A percentile compares a stretch with the other conserved stretches of the same genome.
Evolutionary conservation across 371 early-diverging fungal species (phyloP).

Genomic region (Rhizopus delemar): DNA sequence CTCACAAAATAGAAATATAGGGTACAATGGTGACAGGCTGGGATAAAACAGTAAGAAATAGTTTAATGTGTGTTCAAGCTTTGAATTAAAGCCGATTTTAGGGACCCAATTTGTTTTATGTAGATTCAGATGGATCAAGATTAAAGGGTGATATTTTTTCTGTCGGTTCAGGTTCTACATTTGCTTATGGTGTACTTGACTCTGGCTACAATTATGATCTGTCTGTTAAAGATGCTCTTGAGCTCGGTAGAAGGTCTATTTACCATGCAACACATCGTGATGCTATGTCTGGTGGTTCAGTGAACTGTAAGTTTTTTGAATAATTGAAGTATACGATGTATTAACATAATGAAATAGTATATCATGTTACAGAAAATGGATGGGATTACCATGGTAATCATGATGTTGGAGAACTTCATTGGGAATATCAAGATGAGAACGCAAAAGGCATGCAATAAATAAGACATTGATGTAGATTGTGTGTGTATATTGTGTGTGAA

Average conservation of each 20-base stretch:
- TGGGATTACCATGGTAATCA: constrained; percentile 88
- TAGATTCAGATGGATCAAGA: constrained; percentile 97
- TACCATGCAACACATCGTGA: constrained; percentile 99
- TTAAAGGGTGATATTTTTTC: constrained; percentile 94
- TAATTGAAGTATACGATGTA: neutral
- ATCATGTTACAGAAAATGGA: constrained; percentile 90
- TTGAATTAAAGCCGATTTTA: constrained; percentile 20
- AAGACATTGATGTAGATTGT: too few relatives aligned
- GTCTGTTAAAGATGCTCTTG: constrained; percentile 91
- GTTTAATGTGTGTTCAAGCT: neutral
- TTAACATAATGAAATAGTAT: constrained; percentile 58
- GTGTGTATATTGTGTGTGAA: too few relatives aligned
- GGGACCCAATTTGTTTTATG: constrained; percentile 97
- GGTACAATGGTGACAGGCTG: constrained; percentile 99
- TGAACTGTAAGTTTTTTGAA: constrained; percentile 68
- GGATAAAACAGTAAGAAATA: constrained; percentile 81
- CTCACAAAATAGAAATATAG: constrained; percentile 27
- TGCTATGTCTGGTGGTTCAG: constrained; percentile 97
- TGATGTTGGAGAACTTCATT: constrained; percentile 90
- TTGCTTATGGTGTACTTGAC: constrained; percentile 98
- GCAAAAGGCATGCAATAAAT: constrained; percentile 22
- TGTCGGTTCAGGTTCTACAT: constrained; percentile 97
- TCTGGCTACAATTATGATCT: constrained; percentile 90
- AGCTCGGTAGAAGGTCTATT: constrained; percentile 95
- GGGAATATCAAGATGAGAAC: constrained; percentile 64